Conservation (phyloP, 371 early-diverging fungal species). For the Amoeboaphelidium protococcarum region DNA sequence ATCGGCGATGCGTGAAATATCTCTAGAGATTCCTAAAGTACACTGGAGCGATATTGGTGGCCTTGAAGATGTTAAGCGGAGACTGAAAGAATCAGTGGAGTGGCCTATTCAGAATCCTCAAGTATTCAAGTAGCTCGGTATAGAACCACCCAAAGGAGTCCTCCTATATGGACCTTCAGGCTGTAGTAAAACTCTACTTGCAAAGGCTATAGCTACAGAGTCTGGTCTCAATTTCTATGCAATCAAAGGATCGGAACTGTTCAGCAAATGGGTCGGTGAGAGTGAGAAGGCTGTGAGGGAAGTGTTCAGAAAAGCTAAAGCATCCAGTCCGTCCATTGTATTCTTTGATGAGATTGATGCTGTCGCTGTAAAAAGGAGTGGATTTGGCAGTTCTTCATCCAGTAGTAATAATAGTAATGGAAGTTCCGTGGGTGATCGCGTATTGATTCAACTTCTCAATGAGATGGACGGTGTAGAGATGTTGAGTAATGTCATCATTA, state of each 20-base stretch:
- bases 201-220: slow-evolving; percentile 91
- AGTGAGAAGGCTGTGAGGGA: slow-evolving; percentile 89
- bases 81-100: slow-evolving; percentile 89
- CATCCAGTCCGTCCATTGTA: slow-evolving; percentile 78
- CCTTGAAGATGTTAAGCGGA: slow-evolving; percentile 69
- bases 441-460: slow-evolving; percentile 66
- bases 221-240: slow-evolving; percentile 89
- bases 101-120: slow-evolving; percentile 90
- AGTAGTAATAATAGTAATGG: slow-evolving; percentile 34
- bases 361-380: slow-evolving; percentile 46
- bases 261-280: slow-evolving; percentile 96
- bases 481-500: slow-evolving; percentile 81
- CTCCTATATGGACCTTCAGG: slow-evolving; percentile 95
- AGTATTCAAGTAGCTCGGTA: slow-evolving; percentile 54
- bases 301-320: slow-evolving; percentile 76
- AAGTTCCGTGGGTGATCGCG: slow-evolving; percentile 67
- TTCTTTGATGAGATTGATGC: slow-evolving; percentile 98
- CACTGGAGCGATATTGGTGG: slow-evolving; percentile 95
- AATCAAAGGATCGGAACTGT: slow-evolving; percentile 90
- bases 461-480: slow-evolving; percentile 88
- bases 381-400: slow-evolving; percentile 15
- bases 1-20: slow-evolving; percentile 91
- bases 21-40: slow-evolving; percentile 79
- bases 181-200: slow-evolving; percentile 90
- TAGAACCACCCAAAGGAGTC: slow-evolving; percentile 85